Percentiles rank a stretch among this genome's conserved stretches.
These are phyloP conservation scores for Phytophthora idaei DNA, from an alignment of 352 stramenopile species.

Conservation along the genomic window DNA sequence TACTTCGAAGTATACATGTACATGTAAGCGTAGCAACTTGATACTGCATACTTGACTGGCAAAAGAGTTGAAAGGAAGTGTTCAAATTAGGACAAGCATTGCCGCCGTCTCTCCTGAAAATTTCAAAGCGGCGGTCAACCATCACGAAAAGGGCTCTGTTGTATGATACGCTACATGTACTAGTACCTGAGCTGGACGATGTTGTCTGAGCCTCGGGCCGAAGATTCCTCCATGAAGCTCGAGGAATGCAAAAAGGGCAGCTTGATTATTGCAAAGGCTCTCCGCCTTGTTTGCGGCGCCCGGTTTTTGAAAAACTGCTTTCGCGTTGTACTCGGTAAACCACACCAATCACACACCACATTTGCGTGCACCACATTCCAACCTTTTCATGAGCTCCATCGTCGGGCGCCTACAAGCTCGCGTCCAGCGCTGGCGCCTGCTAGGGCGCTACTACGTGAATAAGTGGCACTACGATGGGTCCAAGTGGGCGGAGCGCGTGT, in stretches of 20 bases:
- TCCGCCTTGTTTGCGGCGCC: background rate
- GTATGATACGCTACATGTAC: background rate
- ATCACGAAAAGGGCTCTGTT: background rate
- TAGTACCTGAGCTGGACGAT: background rate
- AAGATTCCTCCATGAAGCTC: conserved; percentile 5
- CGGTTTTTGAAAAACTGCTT: conserved; percentile 10
- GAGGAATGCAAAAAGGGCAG: background rate
- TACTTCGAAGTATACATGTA: too few relatives aligned
- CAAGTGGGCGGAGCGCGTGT: conserved; percentile 76
- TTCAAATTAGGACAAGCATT: background rate
- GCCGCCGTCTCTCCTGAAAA: conserved; percentile 7
- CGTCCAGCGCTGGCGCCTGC: conserved; percentile 64
- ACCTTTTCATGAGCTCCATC: conserved; percentile 28
- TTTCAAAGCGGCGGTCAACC: background rate
- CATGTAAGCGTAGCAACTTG: too few relatives aligned
- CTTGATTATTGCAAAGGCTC: background rate
- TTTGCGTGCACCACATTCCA: conserved; percentile 5
- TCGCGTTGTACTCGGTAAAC: conserved; percentile 19
- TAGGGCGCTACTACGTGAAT: conserved; percentile 80
- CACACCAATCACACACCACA: background rate
- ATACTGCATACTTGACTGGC: background rate
- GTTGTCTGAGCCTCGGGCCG: background rate
- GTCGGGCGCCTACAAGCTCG: conserved; percentile 48
- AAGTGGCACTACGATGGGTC: conserved; percentile 86
- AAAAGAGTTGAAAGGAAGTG: conserved; percentile 4